These are phyloP conservation scores for Cutaneotrichosporon curvatum DNA, from an alignment of 1,284 basidiomycete genomes.

Conservation along the genomic window DNA sequence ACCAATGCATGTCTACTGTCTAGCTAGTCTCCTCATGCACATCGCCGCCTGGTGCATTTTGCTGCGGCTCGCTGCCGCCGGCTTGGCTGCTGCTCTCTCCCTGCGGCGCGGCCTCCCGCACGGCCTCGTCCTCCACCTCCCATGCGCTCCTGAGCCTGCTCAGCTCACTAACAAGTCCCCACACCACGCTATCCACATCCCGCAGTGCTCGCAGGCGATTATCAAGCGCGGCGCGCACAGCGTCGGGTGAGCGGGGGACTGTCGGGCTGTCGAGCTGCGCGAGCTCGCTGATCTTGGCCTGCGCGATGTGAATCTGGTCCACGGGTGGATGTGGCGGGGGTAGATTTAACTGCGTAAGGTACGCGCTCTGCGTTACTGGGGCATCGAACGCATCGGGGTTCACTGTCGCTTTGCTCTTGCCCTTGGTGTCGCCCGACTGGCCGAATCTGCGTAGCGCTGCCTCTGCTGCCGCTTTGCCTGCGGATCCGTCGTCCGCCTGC, in stretches of 20 bases:
- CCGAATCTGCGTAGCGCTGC: slow-evolving; percentile 11
- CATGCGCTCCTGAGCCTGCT: slow-evolving; percentile 61
- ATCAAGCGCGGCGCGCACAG: slow-evolving; percentile 60
- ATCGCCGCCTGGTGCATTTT: neutral
- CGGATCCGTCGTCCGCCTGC: slow-evolving; percentile 6
- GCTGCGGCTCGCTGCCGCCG: neutral
- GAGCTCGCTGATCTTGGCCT: too few relatives aligned
- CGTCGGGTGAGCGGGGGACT: slow-evolving; percentile 5
- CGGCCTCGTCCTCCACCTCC: slow-evolving; percentile 25
- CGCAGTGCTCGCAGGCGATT: slow-evolving; percentile 69
- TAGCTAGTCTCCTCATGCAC: too few relatives aligned
- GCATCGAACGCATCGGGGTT: slow-evolving; percentile 5
- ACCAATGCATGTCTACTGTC: too few relatives aligned
- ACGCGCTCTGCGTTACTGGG: slow-evolving; percentile 10
- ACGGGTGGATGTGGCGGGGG: neutral
- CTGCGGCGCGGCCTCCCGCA: too few relatives aligned
- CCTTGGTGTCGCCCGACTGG: neutral
- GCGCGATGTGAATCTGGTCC: too few relatives aligned
- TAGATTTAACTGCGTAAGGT: slow-evolving; percentile 7
- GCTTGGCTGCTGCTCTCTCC: neutral
- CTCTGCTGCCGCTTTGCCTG: slow-evolving; percentile 8
- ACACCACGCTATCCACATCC: slow-evolving; percentile 61
- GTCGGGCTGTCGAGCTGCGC: neutral
- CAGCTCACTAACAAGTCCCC: slow-evolving; percentile 67
- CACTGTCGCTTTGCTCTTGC: neutral